These are phyloP conservation scores for Naganishia vaughanmartiniae DNA, from an alignment of 768 basidiomycete genomes.

Conservation along the genomic window DNA sequence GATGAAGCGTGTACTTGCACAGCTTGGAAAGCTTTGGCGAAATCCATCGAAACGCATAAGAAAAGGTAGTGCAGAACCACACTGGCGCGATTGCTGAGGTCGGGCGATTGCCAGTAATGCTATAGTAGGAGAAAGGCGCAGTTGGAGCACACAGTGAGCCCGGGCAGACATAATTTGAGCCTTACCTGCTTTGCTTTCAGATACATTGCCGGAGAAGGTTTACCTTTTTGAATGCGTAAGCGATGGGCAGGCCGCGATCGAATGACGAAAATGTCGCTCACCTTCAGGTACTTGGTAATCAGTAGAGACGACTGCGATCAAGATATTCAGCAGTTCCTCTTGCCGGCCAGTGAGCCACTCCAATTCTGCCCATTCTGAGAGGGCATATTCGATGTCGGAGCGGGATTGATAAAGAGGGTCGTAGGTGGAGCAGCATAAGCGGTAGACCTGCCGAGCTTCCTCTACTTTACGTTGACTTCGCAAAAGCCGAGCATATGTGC, in stretches of 20 bases:
- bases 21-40: constrained; percentile 39
- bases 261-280: not conserved
- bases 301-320: constrained; percentile 12
- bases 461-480: constrained; percentile 48
- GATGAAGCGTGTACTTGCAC: constrained; percentile 36
- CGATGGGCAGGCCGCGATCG: not conserved
- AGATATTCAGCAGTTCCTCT: constrained; percentile 7
- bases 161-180: no score
- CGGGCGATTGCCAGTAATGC: constrained; percentile 23
- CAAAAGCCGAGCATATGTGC: constrained; percentile 52
- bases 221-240: not conserved
- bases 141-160: not conserved
- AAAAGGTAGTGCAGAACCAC: constrained; percentile 25
- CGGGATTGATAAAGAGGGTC: not conserved
- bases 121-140: not conserved
- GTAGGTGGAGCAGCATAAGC: constrained; percentile 40
- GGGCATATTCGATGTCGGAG: constrained; percentile 31
- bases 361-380: constrained; percentile 54
- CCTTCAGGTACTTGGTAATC: constrained; percentile 11
- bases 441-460: constrained; percentile 53
- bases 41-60: constrained; percentile 19
- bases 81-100: not conserved
- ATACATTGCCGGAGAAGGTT: constrained; percentile 20
- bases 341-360: constrained; percentile 42
- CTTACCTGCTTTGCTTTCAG: constrained; percentile 42